Evolutionary conservation across 306 rosid species (phyloP), one percentile per base, ranked within the genome.

Genomic region (Albizia julibrissin): DNA sequence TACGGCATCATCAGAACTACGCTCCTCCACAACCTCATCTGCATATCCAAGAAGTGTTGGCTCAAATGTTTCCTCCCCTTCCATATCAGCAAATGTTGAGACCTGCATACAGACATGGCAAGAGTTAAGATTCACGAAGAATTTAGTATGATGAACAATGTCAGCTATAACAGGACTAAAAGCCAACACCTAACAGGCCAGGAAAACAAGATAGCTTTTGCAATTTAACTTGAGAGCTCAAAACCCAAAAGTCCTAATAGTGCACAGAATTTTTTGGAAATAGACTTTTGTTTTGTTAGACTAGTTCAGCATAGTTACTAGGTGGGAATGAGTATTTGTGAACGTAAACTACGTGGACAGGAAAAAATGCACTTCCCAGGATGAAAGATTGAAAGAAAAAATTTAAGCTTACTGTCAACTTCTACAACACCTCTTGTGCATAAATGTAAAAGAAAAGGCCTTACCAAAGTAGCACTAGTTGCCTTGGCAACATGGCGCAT

Each of bases 401-500:
- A 75, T 43, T 68, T 69, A 27, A 47, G 33, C 39, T 34, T 39
- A 67, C 67, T 47, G 46, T 42, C 43, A 62, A 82, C 62, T 71
- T 74, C 8, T 1, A 56, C 47, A 66, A 59, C 75, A 78, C 59
- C 52, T 65, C 10, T 54, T 47, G 64, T 61, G 13, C 77, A 77
- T 14, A 83, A 19, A 43, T 77, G 70, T 34, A 67, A 58, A 71
- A 64, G 69, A 47, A 27, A 39, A 83, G 50, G 71, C 62, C 78
- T 73, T 88, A 96, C 99, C 99, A 93, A 10, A 6, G 99, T 93
- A 74, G 97, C 99, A 76, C 99, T 97, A 33, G 99, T 96, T 54
- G 99, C 98, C 89, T 96, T 96, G 69, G 99, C 98, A 82, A 96
- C 97, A 83, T 96, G 99, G 58, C 98, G 99, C 97, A 96, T 96